Evolutionary conservation across 2,329 filamentous ascomycete species (phyloP), one percentile per base, ranked within the genome.

Genomic region (Bipolaris cookei): DNA sequence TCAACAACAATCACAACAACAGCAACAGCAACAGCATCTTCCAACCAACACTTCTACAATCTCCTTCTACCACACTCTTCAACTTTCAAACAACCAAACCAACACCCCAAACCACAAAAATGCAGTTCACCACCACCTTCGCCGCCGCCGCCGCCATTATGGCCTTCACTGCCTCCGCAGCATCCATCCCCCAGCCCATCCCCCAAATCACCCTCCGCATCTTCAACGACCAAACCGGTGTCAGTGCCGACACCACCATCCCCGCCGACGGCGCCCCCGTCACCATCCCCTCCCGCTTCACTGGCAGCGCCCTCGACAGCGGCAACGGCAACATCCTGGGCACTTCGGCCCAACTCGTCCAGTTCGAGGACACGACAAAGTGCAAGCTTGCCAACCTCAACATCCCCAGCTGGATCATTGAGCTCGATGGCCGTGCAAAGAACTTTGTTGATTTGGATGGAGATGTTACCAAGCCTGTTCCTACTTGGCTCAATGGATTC

Each of bases 61-160:
- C 28, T 13, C 11, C 38, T 45, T 32, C 41, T 5, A 18, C 35
- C 34, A 16, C 35, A 58, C 37, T 41, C 35, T 30, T 28, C 47
- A 54, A 47, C 35, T 45, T 52, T 16, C 38, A 21, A 48, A 50
- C 23, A 39, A 30, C n/a, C 25, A 20, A 37, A 34, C 45, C 32
- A 49, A 35, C 35, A 28, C 32, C 16, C 25, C 35, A 48, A 53
- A 21, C 20, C 30, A 51, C 45, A 49, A 61, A 61, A 37, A 63
- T 63, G 61, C 51, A 61, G 46, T 61, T 63, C 52, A 61, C 58
- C 35, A 57, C 50, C 43, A 49, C 56, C n/a, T 14, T 63, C 38
- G 50, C 55, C 28, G 43, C 61, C 25, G 43, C 61, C 25, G 43
- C 51, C 3, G 41, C 51, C 30, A 30, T 63, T 16, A 32, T 61